Base-by-base conservation (phyloP, 2,329 filamentous ascomycete genomes). In the Claviceps sp. region DNA sequence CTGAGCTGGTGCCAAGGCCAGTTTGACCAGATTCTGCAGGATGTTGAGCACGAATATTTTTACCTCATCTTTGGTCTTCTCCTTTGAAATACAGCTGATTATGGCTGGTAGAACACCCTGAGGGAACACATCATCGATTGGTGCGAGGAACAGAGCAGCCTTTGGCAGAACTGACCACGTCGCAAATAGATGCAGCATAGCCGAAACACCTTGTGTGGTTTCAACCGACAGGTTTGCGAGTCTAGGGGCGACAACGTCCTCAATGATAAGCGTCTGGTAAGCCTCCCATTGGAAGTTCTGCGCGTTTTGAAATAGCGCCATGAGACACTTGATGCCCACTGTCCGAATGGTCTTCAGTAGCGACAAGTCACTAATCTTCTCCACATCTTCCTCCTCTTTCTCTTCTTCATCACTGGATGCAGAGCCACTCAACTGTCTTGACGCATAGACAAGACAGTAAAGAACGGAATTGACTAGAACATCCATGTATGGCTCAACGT, bases 121-220 rank as follows among this genome's bases (percentile, higher is more conserved):
- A 13, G 84, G 78, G 40, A 73, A 64, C 3, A 66, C 65, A 14
- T 60, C 58, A 9, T 55, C 60, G 48, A 69, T 63, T 8, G 68
- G 67, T 7, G 62, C 66, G 7, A 98, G 74, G 59, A 93, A 87
- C 6, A 82, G 63, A 1, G 84, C 82, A 1, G 82, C 84, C 55
- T 74, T 76, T 0, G 80, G 73, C 22, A 84, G 76, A 53, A 78
- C 77, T 3, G 88, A 84, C 87, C 91, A 95, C 1, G 85, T 86
- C 3, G 81, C 82, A 56, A 98, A 81, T 5, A 98, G 73, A 56
- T 84, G 83, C 55, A 96, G 76, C 42, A 89, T 78, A 16, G 84
- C 87, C 2, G 93, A 97, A 7, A 96, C 75, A 14, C 89, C 88
- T 63, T 98, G 90, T 0, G 89, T 86, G 44, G 88, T 95, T 69